These are phyloP conservation scores for Epicoccum nigrum DNA, from an alignment of 2,329 filamentous ascomycete species.

Conservation along the genomic window DNA sequence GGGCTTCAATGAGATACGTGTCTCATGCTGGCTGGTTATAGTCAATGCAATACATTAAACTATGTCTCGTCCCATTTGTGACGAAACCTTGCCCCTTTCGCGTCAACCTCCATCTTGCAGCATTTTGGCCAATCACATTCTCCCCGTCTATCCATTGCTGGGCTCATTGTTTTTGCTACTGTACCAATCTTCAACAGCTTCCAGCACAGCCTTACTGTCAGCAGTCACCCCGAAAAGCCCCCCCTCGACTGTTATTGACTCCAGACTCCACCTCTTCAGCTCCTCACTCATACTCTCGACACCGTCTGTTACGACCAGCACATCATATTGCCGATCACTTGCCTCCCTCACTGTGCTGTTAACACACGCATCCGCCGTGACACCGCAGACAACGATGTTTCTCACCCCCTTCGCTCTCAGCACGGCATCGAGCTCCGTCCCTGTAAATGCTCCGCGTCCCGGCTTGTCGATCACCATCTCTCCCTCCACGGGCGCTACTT, in stretches of 20 bases:
- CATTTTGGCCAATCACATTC: not conserved
- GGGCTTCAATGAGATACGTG: conserved; percentile 33
- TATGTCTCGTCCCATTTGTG: not conserved
- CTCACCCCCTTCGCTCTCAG: conserved; percentile 58
- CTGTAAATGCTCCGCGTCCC: conserved; percentile 59
- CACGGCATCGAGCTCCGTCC: conserved; percentile 61
- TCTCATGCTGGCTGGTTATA: conserved; percentile 30
- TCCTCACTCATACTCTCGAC: conserved; percentile 39
- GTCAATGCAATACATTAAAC: conserved; percentile 35
- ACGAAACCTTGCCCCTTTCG: not conserved
- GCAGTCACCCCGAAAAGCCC: conserved; percentile 39
- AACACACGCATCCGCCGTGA: conserved; percentile 64
- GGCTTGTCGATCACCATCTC: conserved; percentile 63
- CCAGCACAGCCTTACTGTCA: conserved; percentile 26
- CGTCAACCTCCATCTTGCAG: not conserved
- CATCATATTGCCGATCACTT: conserved; percentile 62
- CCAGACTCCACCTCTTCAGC: conserved; percentile 38
- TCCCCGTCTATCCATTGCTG: not conserved
- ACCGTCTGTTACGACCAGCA: conserved; percentile 59
- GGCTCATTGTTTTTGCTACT: not conserved
- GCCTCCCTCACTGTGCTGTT: conserved; percentile 62
- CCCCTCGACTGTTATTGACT: conserved; percentile 35
- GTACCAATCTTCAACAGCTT: conserved; percentile 35
- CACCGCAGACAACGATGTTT: conserved; percentile 60
- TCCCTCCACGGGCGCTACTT: conserved; percentile 55